A percentile compares a stretch with the other conserved stretches of the same genome.
Evolutionary conservation across 2,329 filamentous ascomycete species (phyloP).

Genomic region (Exophiala phaeomuriformis): DNA sequence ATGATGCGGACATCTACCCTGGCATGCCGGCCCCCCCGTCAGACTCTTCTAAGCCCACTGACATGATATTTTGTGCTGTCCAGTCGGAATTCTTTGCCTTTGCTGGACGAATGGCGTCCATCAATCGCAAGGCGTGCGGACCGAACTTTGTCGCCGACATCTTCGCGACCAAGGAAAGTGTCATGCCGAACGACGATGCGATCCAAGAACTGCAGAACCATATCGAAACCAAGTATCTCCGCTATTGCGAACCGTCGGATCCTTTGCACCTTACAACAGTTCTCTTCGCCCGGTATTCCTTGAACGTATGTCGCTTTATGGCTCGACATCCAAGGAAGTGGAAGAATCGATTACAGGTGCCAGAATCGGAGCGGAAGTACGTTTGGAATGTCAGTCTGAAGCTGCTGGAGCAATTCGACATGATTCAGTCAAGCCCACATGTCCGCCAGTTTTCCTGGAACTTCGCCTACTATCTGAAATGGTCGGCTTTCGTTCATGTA

Average conservation of each 20-base stretch:
- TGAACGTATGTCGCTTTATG: constrained; percentile 36
- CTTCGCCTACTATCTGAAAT: constrained; percentile 30
- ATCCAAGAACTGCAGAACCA: constrained; percentile 29
- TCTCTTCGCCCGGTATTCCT: constrained; percentile 38
- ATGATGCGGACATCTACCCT: constrained; percentile 53
- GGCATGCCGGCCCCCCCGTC: constrained; percentile 11
- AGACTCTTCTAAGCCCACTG: constrained; percentile 14
- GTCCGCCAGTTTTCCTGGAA: constrained; percentile 32
- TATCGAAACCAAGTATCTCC: constrained; percentile 32
- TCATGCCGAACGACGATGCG: constrained; percentile 20
- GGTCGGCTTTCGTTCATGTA: constrained; percentile 34
- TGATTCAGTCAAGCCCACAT: constrained; percentile 32
- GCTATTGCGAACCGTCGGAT: constrained; percentile 33
- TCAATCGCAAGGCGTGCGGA: constrained; percentile 1
- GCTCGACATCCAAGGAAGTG: constrained; percentile 32
- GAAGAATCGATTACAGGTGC: constrained; percentile 26
- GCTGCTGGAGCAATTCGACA: constrained; percentile 35
- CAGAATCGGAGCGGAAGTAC: constrained; percentile 28
- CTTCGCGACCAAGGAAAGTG: constrained; percentile 2
- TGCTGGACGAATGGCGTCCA: background rate
- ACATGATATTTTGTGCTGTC: constrained; percentile 17
- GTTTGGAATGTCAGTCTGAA: constrained; percentile 30
- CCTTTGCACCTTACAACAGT: constrained; percentile 36
- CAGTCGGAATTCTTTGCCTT: constrained; percentile 14
- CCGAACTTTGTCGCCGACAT: background rate